Percentiles rank a stretch among this genome's conserved stretches.
These are phyloP conservation scores for Taphrina betulina DNA, from an alignment of 1,139 yeast genomes.

Conservation along the genomic window DNA sequence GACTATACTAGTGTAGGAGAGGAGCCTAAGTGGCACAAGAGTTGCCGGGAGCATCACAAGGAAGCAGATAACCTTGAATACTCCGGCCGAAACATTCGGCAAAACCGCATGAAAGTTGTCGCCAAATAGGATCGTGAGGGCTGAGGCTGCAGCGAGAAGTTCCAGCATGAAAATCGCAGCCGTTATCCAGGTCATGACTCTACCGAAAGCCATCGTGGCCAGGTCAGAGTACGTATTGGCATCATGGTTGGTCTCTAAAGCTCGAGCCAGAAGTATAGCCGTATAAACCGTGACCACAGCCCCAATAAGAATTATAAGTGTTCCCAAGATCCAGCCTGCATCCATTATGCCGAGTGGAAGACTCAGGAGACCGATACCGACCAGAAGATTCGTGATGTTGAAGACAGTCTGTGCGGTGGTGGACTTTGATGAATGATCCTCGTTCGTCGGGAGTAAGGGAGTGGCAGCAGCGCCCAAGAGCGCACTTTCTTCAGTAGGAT, in stretches of 20 bases:
- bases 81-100: slow-evolving; percentile 51
- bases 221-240: slow-evolving; percentile 86
- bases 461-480: neutral
- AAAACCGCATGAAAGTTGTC: slow-evolving; percentile 73
- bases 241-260: slow-evolving; percentile 71
- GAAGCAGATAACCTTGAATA: slow-evolving; percentile 60
- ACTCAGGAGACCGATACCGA: slow-evolving; percentile 83
- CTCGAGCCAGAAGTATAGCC: slow-evolving; percentile 62
- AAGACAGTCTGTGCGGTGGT: slow-evolving; percentile 76
- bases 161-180: slow-evolving; percentile 74
- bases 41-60: slow-evolving; percentile 61
- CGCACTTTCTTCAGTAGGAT: slow-evolving; percentile 1
- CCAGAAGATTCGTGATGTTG: slow-evolving; percentile 78
- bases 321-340: slow-evolving; percentile 78
- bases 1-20: slow-evolving; percentile 68
- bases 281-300: slow-evolving; percentile 59
- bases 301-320: slow-evolving; percentile 37
- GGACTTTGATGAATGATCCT: slow-evolving; percentile 52
- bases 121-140: slow-evolving; percentile 75
- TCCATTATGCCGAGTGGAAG: slow-evolving; percentile 75
- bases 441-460: neutral
- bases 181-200: slow-evolving; percentile 60
- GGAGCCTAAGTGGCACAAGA: slow-evolving; percentile 67
- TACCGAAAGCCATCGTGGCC: slow-evolving; percentile 72
- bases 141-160: slow-evolving; percentile 68